These are phyloP conservation scores for Boletus fagicola DNA, from an alignment of 768 basidiomycete genomes.

Conservation along the genomic window DNA sequence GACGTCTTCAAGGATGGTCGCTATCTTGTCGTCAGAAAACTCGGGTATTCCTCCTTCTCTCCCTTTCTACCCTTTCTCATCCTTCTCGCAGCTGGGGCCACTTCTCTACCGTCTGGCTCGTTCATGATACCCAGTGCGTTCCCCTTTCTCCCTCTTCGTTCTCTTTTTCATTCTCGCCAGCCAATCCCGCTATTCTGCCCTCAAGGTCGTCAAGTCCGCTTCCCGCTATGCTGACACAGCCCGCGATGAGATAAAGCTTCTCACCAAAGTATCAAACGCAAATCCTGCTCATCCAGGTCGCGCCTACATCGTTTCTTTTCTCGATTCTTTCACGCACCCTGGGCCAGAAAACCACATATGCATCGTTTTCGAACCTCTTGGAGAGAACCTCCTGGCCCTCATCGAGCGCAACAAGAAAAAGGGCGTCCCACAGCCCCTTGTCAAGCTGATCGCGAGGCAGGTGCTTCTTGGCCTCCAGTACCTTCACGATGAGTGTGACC, in stretches of 20 bases:
- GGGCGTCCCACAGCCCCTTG: slow-evolving; percentile 77
- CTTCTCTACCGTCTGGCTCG: slow-evolving; percentile 94
- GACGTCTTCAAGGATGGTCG: slow-evolving; percentile 83
- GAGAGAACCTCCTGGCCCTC: slow-evolving; percentile 72
- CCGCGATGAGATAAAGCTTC: slow-evolving; percentile 91
- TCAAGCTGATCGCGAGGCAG: slow-evolving; percentile 85
- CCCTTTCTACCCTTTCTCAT: slow-evolving; percentile 2
- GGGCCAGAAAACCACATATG: slow-evolving; percentile 82
- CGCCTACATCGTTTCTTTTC: slow-evolving; percentile 79
- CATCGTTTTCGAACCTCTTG: slow-evolving; percentile 87
- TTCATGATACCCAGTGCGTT: slow-evolving; percentile 71
- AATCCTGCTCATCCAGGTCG: slow-evolving; percentile 79
- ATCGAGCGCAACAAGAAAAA: slow-evolving; percentile 79
- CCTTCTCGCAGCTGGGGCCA: slow-evolving; percentile 75
- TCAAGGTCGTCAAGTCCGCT: slow-evolving; percentile 95
- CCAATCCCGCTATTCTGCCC: slow-evolving; percentile 73
- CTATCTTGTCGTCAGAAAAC: slow-evolving; percentile 85
- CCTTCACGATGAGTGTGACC: slow-evolving; percentile 87
- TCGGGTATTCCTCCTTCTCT: slow-evolving; percentile 56
- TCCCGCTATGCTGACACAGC: slow-evolving; percentile 95
- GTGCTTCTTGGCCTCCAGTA: slow-evolving; percentile 87
- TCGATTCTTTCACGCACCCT: slow-evolving; percentile 83
- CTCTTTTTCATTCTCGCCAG: slow-evolving; percentile 40
- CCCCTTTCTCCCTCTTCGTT: slow-evolving; percentile 4
- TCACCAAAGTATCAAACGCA: slow-evolving; percentile 68